Evolutionary conservation across 176 grass and related monocot genomes (phyloP).

Genomic region (Zoysia japonica): DNA sequence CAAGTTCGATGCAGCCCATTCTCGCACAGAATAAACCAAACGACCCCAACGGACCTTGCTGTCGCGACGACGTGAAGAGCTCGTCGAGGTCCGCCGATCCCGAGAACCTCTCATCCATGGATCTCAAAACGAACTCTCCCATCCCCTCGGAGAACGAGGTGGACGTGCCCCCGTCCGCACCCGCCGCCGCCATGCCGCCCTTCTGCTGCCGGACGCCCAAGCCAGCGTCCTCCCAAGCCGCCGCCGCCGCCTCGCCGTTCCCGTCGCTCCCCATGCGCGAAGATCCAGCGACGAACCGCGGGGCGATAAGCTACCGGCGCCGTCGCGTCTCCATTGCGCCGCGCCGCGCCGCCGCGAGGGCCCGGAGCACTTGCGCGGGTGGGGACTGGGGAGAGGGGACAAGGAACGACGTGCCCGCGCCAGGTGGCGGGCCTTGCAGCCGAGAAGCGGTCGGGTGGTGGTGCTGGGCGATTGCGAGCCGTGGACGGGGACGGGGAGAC

Average conservation of each 20-base stretch:
- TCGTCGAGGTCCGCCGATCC: conserved; percentile 48
- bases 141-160: conserved; percentile 51
- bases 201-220: conserved; percentile 42
- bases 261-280: conserved; percentile 56
- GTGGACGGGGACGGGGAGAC: neutral
- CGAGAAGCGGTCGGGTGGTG: conserved; percentile 3
- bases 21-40: neutral
- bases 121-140: conserved; percentile 59
- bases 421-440: conserved; percentile 23
- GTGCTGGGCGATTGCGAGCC: neutral
- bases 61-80: conserved; percentile 28
- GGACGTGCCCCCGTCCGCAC: conserved; percentile 3
- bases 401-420: neutral
- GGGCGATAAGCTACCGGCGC: conserved; percentile 1
- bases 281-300: neutral
- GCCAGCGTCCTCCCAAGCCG: conserved; percentile 34
- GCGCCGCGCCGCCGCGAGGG: conserved; percentile 13
- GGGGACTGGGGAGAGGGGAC: neutral
- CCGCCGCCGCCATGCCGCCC: conserved; percentile 16
- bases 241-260: conserved; percentile 41
- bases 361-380: conserved; percentile 16
- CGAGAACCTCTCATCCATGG: conserved; percentile 62
- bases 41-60: conserved; percentile 39
- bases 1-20: neutral
- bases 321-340: conserved; percentile 25